phyloP scores from a whole-genome alignment of 106 monocot species.

The Phalaenopsis equestris region DNA sequence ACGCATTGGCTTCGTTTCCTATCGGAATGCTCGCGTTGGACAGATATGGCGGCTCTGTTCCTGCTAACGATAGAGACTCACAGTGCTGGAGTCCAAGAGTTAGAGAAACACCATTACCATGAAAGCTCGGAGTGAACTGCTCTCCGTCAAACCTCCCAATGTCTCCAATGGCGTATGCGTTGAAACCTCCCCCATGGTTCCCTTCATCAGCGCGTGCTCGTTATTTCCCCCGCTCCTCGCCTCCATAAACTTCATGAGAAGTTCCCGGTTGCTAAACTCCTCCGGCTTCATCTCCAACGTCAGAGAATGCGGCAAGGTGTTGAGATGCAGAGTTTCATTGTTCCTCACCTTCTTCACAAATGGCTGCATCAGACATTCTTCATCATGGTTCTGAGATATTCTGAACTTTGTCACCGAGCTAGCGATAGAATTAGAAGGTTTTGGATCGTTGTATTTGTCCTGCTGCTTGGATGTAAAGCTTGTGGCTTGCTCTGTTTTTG shows the following conservation, averaged over 20 bases:
- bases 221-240: background rate
- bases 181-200: constrained; percentile 19
- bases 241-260: constrained; percentile 33
- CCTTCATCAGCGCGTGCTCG: background rate
- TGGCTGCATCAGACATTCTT: constrained; percentile 7
- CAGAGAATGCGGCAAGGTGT: background rate
- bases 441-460: constrained; percentile 7
- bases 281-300: constrained; percentile 13
- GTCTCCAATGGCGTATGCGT: constrained; percentile 34
- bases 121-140: constrained; percentile 33
- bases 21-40: constrained; percentile 5
- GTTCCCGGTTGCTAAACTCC: constrained; percentile 21
- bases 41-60: constrained; percentile 8
- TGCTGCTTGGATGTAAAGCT: constrained; percentile 1
- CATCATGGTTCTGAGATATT: constrained; percentile 6
- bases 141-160: constrained; percentile 36
- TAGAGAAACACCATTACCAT: constrained; percentile 51
- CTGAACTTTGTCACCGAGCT: background rate
- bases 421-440: background rate
- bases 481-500: constrained; percentile 31
- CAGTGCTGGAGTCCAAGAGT: constrained; percentile 60
- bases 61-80: constrained; percentile 21
- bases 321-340: constrained; percentile 4
- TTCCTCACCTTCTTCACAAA: constrained; percentile 33
- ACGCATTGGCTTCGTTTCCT: constrained; percentile 11